phyloP scores from a whole-genome alignment of 2,329 filamentous ascomycete species.

The Tolypocladium paradoxum region DNA sequence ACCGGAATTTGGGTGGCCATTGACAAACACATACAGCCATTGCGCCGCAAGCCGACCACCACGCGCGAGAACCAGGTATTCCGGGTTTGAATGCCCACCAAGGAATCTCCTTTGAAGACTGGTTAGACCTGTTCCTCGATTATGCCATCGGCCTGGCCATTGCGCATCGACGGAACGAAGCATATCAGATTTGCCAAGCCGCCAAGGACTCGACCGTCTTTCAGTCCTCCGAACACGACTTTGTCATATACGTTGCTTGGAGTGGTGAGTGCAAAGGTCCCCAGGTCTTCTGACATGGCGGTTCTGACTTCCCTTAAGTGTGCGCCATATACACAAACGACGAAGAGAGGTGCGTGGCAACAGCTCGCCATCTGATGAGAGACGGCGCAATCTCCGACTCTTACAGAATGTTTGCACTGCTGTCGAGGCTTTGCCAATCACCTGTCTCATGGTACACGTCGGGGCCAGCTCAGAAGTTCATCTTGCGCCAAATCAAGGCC shows the following conservation, averaged over 20 bases:
- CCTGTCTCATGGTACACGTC: slow-evolving; percentile 67
- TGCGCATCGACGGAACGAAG: slow-evolving; percentile 54
- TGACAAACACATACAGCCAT: slow-evolving; percentile 4
- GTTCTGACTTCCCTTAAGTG: slow-evolving; percentile 31
- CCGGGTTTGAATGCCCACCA: slow-evolving; percentile 39
- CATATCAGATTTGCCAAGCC: slow-evolving; percentile 71
- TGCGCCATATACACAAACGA: slow-evolving; percentile 78
- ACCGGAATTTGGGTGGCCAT: slow-evolving; percentile 1
- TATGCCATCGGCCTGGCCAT: slow-evolving; percentile 71
- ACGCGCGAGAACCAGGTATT: not conserved
- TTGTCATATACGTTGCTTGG: slow-evolving; percentile 68
- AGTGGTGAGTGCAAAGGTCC: slow-evolving; percentile 42
- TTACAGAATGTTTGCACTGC: slow-evolving; percentile 69
- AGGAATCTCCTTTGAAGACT: slow-evolving; percentile 69
- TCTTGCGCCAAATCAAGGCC: slow-evolving; percentile 81
- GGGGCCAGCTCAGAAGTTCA: slow-evolving; percentile 78
- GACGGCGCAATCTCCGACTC: slow-evolving; percentile 73
- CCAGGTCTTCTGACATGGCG: not conserved
- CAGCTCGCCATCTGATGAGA: slow-evolving; percentile 75
- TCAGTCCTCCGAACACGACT: slow-evolving; percentile 56
- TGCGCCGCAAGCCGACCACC: slow-evolving; percentile 6
- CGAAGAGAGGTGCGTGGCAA: slow-evolving; percentile 60
- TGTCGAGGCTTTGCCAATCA: slow-evolving; percentile 68
- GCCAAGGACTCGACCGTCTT: slow-evolving; percentile 77
- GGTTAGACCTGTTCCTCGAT: slow-evolving; percentile 84